phyloP scores from a whole-genome alignment of 1,139 yeast species.

The Pichia inconspicua region DNA sequence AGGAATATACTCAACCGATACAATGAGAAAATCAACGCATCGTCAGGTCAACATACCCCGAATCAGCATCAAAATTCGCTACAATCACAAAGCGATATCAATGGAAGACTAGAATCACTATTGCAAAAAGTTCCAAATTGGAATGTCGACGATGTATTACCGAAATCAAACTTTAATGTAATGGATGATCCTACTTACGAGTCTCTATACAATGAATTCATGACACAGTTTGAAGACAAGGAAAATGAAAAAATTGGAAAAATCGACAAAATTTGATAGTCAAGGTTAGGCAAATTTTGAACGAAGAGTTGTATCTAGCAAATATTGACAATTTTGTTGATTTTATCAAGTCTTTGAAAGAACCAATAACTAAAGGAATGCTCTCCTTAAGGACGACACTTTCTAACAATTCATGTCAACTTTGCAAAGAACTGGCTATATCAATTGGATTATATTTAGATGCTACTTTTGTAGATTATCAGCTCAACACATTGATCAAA shows the following conservation, averaged over 20 bases:
- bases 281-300: conserved; percentile 48
- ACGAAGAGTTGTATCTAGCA: conserved; percentile 39
- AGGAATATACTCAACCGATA: conserved; percentile 19
- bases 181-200: conserved; percentile 31
- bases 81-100: background rate
- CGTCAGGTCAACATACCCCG: background rate
- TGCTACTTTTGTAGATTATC: conserved; percentile 46
- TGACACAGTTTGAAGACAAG: conserved; percentile 49
- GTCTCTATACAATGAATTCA: conserved; percentile 32
- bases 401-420: conserved; percentile 65
- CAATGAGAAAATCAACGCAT: conserved; percentile 1
- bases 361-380: conserved; percentile 62
- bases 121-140: conserved; percentile 17
- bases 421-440: conserved; percentile 66
- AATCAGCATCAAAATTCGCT: background rate
- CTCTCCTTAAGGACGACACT: conserved; percentile 78
- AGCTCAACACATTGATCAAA: conserved; percentile 51
- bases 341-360: conserved; percentile 38
- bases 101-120: conserved; percentile 9
- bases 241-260: conserved; percentile 90
- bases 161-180: conserved; percentile 10
- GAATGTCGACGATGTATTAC: conserved; percentile 16
- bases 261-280: conserved; percentile 56
- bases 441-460: conserved; percentile 47
- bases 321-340: conserved; percentile 4